A percentile compares a stretch with the other conserved stretches of the same genome.
These are phyloP conservation scores for Imleria badia DNA, from an alignment of 768 basidiomycete species.

Conservation along the genomic window DNA sequence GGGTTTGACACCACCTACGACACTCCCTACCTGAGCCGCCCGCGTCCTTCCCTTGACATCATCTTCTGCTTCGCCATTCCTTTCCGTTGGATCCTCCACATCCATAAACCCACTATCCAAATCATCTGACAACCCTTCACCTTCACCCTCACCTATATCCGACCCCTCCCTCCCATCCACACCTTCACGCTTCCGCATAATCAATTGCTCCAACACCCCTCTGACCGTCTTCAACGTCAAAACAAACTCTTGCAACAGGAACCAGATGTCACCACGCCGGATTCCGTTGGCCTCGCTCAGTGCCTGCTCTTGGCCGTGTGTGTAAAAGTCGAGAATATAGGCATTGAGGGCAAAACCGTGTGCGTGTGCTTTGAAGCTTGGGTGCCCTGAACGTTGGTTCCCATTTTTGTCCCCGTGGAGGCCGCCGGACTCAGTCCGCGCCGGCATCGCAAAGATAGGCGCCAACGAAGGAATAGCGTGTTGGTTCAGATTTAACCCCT, in stretches of 20 bases:
- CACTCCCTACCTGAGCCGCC: not conserved
- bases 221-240: constrained; percentile 51
- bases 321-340: constrained; percentile 67
- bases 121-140: constrained; percentile 7
- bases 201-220: constrained; percentile 48
- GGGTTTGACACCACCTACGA: constrained; percentile 28
- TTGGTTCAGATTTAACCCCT: constrained; percentile 55
- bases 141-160: constrained; percentile 14
- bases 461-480: constrained; percentile 60
- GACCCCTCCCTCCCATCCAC: constrained; percentile 9
- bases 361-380: not conserved
- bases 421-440: constrained; percentile 6
- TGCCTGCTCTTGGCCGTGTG: constrained; percentile 55
- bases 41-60: constrained; percentile 21
- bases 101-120: constrained; percentile 37
- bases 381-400: not conserved
- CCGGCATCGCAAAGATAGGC: constrained; percentile 28
- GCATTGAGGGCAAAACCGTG: constrained; percentile 50
- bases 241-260: constrained; percentile 55
- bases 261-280: constrained; percentile 65
- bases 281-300: constrained; percentile 56
- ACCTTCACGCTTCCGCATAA: constrained; percentile 29
- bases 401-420: not conserved
- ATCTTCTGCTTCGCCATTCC: constrained; percentile 15
- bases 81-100: constrained; percentile 31